These are phyloP conservation scores for Chalciporus piperatus DNA, from an alignment of 768 basidiomycete species.

Conservation along the genomic window DNA sequence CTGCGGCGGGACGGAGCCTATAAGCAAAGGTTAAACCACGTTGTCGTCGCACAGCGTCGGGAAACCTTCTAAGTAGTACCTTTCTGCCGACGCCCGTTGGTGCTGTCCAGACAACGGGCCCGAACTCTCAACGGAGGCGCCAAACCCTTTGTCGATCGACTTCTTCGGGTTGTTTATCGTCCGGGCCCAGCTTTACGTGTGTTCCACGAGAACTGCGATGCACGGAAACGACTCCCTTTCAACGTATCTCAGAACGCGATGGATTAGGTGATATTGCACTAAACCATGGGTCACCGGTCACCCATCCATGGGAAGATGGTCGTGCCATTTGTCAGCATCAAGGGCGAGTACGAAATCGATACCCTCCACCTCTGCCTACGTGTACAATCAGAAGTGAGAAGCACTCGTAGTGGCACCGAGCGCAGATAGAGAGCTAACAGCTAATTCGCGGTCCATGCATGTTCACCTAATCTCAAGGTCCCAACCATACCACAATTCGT, in stretches of 20 bases:
- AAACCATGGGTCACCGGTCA: too few relatives aligned
- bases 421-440: conserved; percentile 15
- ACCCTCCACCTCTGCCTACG: background rate
- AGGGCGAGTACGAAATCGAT: conserved; percentile 14
- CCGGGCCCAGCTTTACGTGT: background rate
- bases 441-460: conserved; percentile 2
- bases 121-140: background rate
- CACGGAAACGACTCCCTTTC: background rate
- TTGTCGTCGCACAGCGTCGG: conserved; percentile 7
- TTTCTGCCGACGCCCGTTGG: too few relatives aligned
- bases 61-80: too few relatives aligned
- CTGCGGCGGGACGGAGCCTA: background rate
- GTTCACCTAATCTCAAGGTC: conserved; percentile 2
- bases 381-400: background rate
- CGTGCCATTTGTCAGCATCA: background rate
- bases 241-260: conserved; percentile 6
- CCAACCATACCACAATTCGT: background rate
- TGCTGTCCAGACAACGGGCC: background rate
- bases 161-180: conserved; percentile 3
- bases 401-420: background rate
- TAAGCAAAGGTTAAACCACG: conserved; percentile 25
- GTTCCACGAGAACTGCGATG: too few relatives aligned
- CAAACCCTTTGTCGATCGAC: conserved; percentile 1
- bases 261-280: conserved; percentile 18
- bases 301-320: too few relatives aligned